Evolutionary conservation across 208 protist genomes (phyloP).

Genomic region (Leishmania braziliensis): DNA sequence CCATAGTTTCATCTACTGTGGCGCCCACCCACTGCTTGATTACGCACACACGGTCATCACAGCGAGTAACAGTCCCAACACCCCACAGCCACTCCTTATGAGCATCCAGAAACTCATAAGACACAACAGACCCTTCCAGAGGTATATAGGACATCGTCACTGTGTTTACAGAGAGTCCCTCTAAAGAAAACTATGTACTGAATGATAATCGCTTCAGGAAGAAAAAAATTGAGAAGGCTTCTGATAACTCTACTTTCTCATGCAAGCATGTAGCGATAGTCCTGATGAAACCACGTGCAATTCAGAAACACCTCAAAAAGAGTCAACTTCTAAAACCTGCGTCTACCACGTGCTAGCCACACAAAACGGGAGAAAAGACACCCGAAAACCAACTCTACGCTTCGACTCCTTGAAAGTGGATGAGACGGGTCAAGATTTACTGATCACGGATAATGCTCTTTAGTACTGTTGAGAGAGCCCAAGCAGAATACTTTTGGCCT

Average conservation of each 20-base stretch:
- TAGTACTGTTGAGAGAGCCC: background rate
- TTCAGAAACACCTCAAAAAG: background rate
- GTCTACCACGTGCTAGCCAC: background rate
- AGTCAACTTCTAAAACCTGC: background rate
- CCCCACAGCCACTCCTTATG: conserved; percentile 27
- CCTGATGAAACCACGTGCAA: background rate
- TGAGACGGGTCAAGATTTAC: background rate
- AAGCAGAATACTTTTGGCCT: background rate
- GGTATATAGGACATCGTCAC: conserved; percentile 2
- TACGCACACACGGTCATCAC: conserved; percentile 25
- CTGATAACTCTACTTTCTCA: background rate
- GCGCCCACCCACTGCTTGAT: conserved; percentile 20
- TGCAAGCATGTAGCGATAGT: background rate
- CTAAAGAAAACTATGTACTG: background rate
- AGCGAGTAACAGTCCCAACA: conserved; percentile 14
- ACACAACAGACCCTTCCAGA: conserved; percentile 20
- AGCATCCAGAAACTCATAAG: conserved; percentile 30
- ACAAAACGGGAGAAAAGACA: background rate
- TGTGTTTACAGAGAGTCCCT: background rate
- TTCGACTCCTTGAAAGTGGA: background rate
- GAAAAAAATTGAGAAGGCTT: background rate
- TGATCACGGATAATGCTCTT: background rate
- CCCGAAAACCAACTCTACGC: conserved; percentile 1
- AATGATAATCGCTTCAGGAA: background rate
- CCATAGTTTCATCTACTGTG: conserved; percentile 2